Percentiles rank a stretch among this genome's conserved stretches.
Evolutionary conservation across 73 alveolate species (phyloP).

Genomic region (Paramecium caudatum): DNA sequence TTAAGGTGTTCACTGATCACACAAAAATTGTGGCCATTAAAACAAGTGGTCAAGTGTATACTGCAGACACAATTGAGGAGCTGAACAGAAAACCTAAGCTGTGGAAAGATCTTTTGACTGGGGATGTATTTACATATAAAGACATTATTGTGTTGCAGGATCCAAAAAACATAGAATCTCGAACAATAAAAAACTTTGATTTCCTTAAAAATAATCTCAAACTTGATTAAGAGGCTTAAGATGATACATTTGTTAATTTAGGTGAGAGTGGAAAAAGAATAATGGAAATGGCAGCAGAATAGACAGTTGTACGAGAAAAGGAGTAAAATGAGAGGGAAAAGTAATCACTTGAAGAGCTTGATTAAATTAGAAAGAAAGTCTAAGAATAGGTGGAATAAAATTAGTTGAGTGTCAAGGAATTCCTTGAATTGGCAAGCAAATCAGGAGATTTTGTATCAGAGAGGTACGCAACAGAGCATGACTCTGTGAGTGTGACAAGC

Average conservation of each 20-base stretch:
- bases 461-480: conserved; percentile 75
- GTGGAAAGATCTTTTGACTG: conserved; percentile 91
- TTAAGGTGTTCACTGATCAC: conserved; percentile 89
- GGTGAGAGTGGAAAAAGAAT: conserved; percentile 77
- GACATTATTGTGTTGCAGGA: conserved; percentile 87
- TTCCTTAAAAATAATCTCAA: conserved; percentile 62
- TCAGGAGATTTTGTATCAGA: conserved; percentile 69
- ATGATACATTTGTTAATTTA: conserved; percentile 44
- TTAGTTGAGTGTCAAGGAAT: conserved; percentile 80
- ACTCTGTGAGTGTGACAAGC: conserved; percentile 77
- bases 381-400: conserved; percentile 42
- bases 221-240: conserved; percentile 65
- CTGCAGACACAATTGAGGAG: conserved; percentile 91
- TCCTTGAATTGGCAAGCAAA: conserved; percentile 80
- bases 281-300: conserved; percentile 60
- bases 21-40: conserved; percentile 93
- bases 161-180: conserved; percentile 81
- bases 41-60: conserved; percentile 97
- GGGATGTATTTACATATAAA: conserved; percentile 89
- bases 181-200: conserved; percentile 77
- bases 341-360: conserved; percentile 52
- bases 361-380: conserved; percentile 59
- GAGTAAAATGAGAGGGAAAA: conserved; percentile 67
- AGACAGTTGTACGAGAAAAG: conserved; percentile 2
- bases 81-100: conserved; percentile 89